Evolutionary conservation across 2,329 filamentous ascomycete genomes (phyloP), one percentile per base, ranked within the genome.

Genomic region (Cryphonectria japonica): DNA sequence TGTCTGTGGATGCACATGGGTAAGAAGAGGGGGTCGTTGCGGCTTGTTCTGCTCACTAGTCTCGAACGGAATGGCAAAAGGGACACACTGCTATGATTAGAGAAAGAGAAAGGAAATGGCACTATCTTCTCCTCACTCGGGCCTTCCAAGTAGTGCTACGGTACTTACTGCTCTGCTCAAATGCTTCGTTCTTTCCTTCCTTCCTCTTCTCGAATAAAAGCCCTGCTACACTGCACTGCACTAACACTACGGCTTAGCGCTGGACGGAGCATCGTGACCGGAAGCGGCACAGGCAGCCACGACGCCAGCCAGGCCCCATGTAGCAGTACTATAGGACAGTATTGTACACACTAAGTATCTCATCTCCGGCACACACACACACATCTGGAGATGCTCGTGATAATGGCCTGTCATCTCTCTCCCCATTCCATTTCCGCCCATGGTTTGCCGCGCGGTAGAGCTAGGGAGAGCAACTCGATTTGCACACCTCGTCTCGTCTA

Each of bases 211-310:
- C 37, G 9, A 39, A 39, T 37, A 37, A 39, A 39, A 39, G 37
- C 37, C 37, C 37, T 39, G 43, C 16, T 46, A 50, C 19, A 50
- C 46, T 9, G n/a, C 7, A 50, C 19, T 50, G 8, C 19, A n/a
- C 46, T 59, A 32, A 32, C n/a, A 59, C n/a, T 59, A 26, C 54
- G n/a, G n/a, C 29, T 59, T 32, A 26, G 54, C 54, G 14, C 54
- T 59, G 14, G 54, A 32, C n/a, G 54, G 29, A 59, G 26, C 54
- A 59, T 59, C 54, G 54, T 59, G 54, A 59, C 54, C 54, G 54
- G 29, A 59, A 32, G 54, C 54, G 54, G 54, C 54, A 59, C 54
- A 59, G 52, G 54, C 54, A 59, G 54, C 54, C n/a, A 32, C 32
- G 54, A 26, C 54, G 54, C 26, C 29, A 59, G 11, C 29, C 54